phyloP scores from a whole-genome alignment of 768 basidiomycete species.

The Boletus rubescentipes region DNA sequence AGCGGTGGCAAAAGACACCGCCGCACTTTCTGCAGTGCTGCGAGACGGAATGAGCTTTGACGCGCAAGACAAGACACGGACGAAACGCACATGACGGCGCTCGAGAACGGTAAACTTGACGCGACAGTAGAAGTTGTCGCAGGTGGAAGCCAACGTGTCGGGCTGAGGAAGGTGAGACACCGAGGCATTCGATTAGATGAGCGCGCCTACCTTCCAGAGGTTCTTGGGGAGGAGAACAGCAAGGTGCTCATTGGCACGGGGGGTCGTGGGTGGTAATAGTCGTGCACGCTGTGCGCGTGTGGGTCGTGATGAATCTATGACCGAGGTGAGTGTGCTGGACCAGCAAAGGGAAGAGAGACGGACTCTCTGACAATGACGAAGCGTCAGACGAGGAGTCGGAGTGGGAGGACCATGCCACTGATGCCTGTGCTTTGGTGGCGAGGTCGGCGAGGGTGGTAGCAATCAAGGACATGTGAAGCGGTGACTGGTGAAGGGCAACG shows the following conservation, averaged over 20 bases:
- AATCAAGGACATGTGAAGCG: conserved; percentile 32
- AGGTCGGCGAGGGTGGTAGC: conserved; percentile 26
- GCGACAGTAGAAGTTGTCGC: conserved; percentile 75
- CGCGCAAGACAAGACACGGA: background rate
- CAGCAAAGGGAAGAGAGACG: background rate
- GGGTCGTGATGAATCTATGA: conserved; percentile 24
- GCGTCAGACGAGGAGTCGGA: conserved; percentile 15
- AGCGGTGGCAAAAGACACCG: conserved; percentile 68
- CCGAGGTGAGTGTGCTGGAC: background rate
- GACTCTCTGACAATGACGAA: conserved; percentile 13
- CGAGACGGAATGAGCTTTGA: conserved; percentile 20
- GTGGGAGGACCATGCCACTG: conserved; percentile 11
- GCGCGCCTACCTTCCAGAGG: conserved; percentile 67
- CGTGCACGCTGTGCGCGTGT: conserved; percentile 16
- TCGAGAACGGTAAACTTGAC: conserved; percentile 65
- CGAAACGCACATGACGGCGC: conserved; percentile 65
- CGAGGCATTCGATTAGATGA: background rate
- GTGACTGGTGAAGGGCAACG: conserved; percentile 11
- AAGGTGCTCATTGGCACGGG: conserved; percentile 63
- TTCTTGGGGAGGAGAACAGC: conserved; percentile 68
- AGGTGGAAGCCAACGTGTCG: conserved; percentile 57
- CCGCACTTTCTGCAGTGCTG: conserved; percentile 87
- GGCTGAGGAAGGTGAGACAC: conserved; percentile 41
- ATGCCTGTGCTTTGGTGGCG: conserved; percentile 27
- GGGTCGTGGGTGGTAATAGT: conserved; percentile 18